Evolutionary conservation across 2,329 filamentous ascomycete species (phyloP).

Genomic region (Daldinia eschscholtzii): DNA sequence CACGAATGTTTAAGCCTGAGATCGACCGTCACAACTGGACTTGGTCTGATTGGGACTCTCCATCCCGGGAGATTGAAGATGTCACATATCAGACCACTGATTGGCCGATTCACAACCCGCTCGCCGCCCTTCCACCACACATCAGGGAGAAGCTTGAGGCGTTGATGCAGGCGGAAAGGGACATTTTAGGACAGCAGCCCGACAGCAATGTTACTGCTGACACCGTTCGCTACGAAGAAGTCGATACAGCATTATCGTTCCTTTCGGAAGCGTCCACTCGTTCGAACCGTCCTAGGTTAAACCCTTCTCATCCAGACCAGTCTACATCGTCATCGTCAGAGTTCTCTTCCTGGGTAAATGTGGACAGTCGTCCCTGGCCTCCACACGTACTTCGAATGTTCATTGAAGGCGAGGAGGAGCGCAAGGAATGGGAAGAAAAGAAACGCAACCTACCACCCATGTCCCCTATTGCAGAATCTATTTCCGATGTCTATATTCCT

Average conservation of each 20-base stretch:
- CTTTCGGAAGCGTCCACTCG: slow-evolving; percentile 16
- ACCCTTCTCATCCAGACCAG: background rate
- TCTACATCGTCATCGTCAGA: slow-evolving; percentile 10
- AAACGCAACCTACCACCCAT: slow-evolving; percentile 1
- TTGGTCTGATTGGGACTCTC: slow-evolving; percentile 43
- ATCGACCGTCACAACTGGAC: slow-evolving; percentile 39
- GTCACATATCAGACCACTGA: slow-evolving; percentile 32
- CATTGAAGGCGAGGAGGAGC: slow-evolving; percentile 17
- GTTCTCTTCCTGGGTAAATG: slow-evolving; percentile 30
- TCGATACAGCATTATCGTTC: slow-evolving; percentile 14
- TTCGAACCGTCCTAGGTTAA: slow-evolving; percentile 2
- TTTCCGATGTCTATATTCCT: background rate
- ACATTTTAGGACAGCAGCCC: background rate
- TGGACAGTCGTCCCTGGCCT: slow-evolving; percentile 30
- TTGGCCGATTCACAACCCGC: slow-evolving; percentile 23
- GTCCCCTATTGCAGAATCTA: background rate
- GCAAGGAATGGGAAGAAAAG: slow-evolving; percentile 6
- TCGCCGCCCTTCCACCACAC: slow-evolving; percentile 18
- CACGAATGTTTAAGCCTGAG: slow-evolving; percentile 39
- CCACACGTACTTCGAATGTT: slow-evolving; percentile 24
- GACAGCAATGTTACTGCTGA: slow-evolving; percentile 12
- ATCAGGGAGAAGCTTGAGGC: slow-evolving; percentile 20
- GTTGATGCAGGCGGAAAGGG: slow-evolving; percentile 23
- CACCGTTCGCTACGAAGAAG: slow-evolving; percentile 25
- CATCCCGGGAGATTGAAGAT: slow-evolving; percentile 36